A percentile compares a stretch with the other conserved stretches of the same genome.
phyloP scores from a whole-genome alignment of 768 basidiomycete genomes.

The Lactarius evosmus region DNA sequence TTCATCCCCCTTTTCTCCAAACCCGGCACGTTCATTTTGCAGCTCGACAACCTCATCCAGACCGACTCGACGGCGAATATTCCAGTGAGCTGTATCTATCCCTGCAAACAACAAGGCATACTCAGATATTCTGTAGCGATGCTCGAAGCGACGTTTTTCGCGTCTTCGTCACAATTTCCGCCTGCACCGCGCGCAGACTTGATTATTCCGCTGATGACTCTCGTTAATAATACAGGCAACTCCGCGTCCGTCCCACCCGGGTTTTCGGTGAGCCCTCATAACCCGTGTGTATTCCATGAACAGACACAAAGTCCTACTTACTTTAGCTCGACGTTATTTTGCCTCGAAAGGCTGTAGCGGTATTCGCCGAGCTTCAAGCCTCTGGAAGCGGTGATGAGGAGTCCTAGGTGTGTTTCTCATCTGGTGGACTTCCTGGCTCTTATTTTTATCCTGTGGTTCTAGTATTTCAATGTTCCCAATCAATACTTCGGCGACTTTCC shows the following conservation, averaged over 20 bases:
- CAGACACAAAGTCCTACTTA: not conserved
- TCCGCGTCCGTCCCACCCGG: conserved; percentile 70
- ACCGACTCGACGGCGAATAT: conserved; percentile 60
- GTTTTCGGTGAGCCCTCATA: conserved; percentile 51
- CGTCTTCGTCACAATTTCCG: conserved; percentile 53
- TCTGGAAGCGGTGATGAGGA: conserved; percentile 65
- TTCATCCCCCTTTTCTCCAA: conserved; percentile 69
- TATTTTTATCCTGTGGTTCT: not conserved
- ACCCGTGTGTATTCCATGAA: not conserved
- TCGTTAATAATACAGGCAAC: conserved; percentile 55
- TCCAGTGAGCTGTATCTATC: conserved; percentile 45
- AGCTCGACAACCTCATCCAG: conserved; percentile 67
- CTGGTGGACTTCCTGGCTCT: not conserved
- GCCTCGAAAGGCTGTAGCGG: conserved; percentile 62
- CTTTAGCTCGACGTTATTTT: conserved; percentile 62
- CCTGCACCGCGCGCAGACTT: conserved; percentile 40
- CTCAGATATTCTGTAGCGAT: conserved; percentile 42
- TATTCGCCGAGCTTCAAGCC: conserved; percentile 70
- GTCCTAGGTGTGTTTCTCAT: conserved; percentile 59
- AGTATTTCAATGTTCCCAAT: conserved; percentile 71
- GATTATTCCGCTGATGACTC: conserved; percentile 67
- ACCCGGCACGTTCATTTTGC: conserved; percentile 65
- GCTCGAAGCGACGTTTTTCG: conserved; percentile 68
- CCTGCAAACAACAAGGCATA: not conserved
- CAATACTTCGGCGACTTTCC: conserved; percentile 57